These are phyloP conservation scores for Orbilia ellipsospora DNA, from an alignment of 2,329 filamentous ascomycete species.

Conservation along the genomic window DNA sequence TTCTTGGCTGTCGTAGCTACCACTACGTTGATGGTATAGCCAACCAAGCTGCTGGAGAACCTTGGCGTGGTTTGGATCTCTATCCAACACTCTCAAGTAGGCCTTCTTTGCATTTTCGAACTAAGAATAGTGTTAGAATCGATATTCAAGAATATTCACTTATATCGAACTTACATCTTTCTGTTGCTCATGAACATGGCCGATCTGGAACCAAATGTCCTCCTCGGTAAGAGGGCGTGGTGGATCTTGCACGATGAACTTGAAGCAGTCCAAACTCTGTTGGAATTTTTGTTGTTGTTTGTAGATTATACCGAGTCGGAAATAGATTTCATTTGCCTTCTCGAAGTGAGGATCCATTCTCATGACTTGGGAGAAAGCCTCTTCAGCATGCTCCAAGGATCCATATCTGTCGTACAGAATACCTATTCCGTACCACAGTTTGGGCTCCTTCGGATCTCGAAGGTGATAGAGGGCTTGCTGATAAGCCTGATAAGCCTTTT, in stretches of 20 bases:
- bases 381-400: conserved; percentile 94
- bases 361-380: conserved; percentile 99
- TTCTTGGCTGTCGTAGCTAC: conserved; percentile 89
- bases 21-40: conserved; percentile 97
- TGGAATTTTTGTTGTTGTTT: conserved; percentile 96
- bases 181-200: conserved; percentile 97
- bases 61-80: conserved; percentile 96
- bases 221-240: conserved; percentile 93
- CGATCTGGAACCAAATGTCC: conserved; percentile 99
- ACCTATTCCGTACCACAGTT: conserved; percentile 98
- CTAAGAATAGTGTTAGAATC: conserved; percentile 64
- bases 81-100: conserved; percentile 91
- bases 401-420: conserved; percentile 97
- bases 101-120: conserved; percentile 93
- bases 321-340: conserved; percentile 99
- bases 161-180: conserved; percentile 79
- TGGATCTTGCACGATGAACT: conserved; percentile 94
- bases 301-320: conserved; percentile 98
- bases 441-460: conserved; percentile 94
- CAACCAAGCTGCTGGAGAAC: conserved; percentile 97
- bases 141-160: neutral
- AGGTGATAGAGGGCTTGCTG: conserved; percentile 95
- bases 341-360: conserved; percentile 97
- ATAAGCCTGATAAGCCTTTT: conserved; percentile 96
- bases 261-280: conserved; percentile 97